Evolutionary conservation across 805 yeast genomes (phyloP).

Genomic region (Saturnispora saitoi): DNA sequence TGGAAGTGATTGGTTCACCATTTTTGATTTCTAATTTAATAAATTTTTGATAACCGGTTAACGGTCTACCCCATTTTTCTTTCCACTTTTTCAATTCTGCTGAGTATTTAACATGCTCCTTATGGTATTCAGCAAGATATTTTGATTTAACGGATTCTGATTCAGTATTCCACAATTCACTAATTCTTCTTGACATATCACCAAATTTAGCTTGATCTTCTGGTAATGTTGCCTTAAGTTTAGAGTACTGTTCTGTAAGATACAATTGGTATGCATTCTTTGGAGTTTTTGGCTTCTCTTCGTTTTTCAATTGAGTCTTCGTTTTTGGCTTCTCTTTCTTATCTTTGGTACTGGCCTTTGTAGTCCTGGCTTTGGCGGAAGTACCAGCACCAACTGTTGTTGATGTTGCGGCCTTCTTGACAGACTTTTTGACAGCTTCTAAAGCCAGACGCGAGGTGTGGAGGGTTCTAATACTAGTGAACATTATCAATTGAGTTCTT

Average conservation of each 20-base stretch:
- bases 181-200: conserved; percentile 7
- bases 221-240: conserved; percentile 3
- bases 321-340: conserved; percentile 11
- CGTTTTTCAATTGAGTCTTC: conserved; percentile 5
- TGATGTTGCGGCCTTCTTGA: neutral
- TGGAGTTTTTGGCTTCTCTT: conserved; percentile 21
- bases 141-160: conserved; percentile 15
- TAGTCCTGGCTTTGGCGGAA: neutral
- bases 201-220: neutral
- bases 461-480: neutral
- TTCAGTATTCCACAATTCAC: conserved; percentile 18
- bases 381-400: neutral
- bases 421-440: conserved; percentile 4
- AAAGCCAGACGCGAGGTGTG: neutral
- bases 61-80: conserved; percentile 17
- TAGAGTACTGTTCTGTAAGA: conserved; percentile 13
- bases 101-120: conserved; percentile 8
- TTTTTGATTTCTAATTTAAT: conserved; percentile 14
- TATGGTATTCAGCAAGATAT: conserved; percentile 9
- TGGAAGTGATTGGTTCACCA: conserved; percentile 10
- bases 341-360: neutral
- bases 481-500: neutral
- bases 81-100: conserved; percentile 20
- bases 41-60: conserved; percentile 20
- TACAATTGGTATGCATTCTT: conserved; percentile 14